phyloP scores from a whole-genome alignment of 2,329 filamentous ascomycete genomes.

The Lachnellula subtilissima region DNA sequence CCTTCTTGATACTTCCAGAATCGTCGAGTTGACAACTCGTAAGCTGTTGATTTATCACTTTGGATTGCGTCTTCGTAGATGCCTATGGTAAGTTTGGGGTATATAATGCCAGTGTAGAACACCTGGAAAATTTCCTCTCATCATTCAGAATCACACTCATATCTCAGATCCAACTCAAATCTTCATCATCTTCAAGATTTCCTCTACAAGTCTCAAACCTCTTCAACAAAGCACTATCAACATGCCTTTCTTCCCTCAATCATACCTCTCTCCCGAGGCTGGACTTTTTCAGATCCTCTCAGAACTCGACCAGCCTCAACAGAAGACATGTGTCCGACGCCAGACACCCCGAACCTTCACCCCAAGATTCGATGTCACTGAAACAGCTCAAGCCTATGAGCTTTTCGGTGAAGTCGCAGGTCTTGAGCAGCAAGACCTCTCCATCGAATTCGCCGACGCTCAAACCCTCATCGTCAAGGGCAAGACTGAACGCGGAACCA shows the following conservation, averaged over 20 bases:
- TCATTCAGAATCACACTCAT: slow-evolving; percentile 23
- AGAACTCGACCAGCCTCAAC: slow-evolving; percentile 45
- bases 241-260: slow-evolving; percentile 28
- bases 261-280: slow-evolving; percentile 19
- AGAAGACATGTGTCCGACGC: slow-evolving; percentile 13
- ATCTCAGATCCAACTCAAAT: slow-evolving; percentile 5
- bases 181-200: background rate
- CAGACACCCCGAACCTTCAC: slow-evolving; percentile 47
- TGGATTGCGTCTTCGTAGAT: slow-evolving; percentile 17
- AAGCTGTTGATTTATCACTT: slow-evolving; percentile 22
- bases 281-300: slow-evolving; percentile 56
- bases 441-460: slow-evolving; percentile 71
- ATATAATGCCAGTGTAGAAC: slow-evolving; percentile 17
- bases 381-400: slow-evolving; percentile 64
- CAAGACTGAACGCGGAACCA: slow-evolving; percentile 37
- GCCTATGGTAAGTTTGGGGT: slow-evolving; percentile 14
- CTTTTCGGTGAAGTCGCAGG: slow-evolving; percentile 76
- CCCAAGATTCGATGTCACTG: slow-evolving; percentile 72
- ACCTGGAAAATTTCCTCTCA: slow-evolving; percentile 8
- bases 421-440: slow-evolving; percentile 64
- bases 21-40: slow-evolving; percentile 13
- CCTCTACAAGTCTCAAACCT: background rate
- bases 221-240: slow-evolving; percentile 8
- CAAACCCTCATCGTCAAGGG: slow-evolving; percentile 69
- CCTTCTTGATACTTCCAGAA: slow-evolving; percentile 17